Percentiles rank a stretch among this genome's conserved stretches.
Evolutionary conservation across 176 grass and related monocot species (phyloP).

Genomic region (Themeda triandra): DNA sequence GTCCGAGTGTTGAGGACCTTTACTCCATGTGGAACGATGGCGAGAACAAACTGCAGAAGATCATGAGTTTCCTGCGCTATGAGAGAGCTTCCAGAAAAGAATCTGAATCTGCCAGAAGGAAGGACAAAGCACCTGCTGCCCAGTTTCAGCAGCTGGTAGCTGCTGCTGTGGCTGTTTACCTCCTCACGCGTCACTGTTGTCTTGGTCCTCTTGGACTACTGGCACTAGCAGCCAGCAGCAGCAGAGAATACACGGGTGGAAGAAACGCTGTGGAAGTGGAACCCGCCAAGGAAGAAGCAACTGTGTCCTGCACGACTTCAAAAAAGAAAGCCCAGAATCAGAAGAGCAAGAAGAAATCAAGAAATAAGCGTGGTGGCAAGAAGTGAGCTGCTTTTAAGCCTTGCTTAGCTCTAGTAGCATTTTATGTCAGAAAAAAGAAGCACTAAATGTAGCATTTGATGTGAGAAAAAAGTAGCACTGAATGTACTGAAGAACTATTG

Average conservation of each 20-base stretch:
- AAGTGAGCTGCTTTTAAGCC: slow-evolving; percentile 24
- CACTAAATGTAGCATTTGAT: background rate
- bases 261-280: background rate
- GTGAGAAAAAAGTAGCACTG: too few species aligned
- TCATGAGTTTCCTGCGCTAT: slow-evolving; percentile 18
- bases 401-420: background rate
- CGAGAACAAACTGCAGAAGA: slow-evolving; percentile 19
- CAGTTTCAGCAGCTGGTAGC: background rate
- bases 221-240: too few species aligned
- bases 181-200: background rate
- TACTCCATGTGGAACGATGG: slow-evolving; percentile 32
- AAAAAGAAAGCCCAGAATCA: slow-evolving; percentile 8
- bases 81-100: background rate
- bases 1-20: slow-evolving; percentile 3
- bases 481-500: background rate
- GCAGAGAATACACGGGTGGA: background rate
- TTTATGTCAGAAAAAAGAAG: background rate
- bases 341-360: slow-evolving; percentile 30
- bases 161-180: too few species aligned
- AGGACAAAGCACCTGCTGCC: background rate
- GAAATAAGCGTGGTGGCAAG: slow-evolving; percentile 2
- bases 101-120: background rate
- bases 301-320: background rate
- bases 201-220: too few species aligned
- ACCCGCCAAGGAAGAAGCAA: background rate